Conservation (phyloP, 257 asterid species). For the Eustoma russellianum region DNA sequence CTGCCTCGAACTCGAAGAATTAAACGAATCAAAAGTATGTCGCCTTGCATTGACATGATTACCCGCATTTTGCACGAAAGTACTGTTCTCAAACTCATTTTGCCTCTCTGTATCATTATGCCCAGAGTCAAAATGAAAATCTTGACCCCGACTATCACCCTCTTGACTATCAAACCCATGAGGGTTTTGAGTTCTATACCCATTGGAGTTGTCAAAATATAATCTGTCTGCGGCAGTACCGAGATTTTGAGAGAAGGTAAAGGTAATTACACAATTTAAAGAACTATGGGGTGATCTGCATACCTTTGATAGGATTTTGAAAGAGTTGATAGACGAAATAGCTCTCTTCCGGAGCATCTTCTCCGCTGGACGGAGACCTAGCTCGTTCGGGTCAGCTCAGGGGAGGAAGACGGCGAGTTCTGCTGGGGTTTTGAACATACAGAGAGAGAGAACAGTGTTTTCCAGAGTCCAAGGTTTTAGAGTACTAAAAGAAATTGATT, state of each 20-base stretch:
- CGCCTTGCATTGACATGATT: background rate
- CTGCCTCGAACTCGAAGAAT: background rate
- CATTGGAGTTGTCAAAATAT: conserved; percentile 26
- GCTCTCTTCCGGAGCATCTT: conserved; percentile 47
- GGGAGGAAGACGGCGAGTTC: too few species aligned
- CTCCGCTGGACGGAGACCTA: background rate
- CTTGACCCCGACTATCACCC: conserved; percentile 2
- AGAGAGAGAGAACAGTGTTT: too few species aligned
- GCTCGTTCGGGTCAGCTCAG: conserved; percentile 3
- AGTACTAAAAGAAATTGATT: too few species aligned
- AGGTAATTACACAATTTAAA: conserved; percentile 7
- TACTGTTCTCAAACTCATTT: background rate
- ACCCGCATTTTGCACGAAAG: conserved; percentile 3
- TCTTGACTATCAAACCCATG: conserved; percentile 19
- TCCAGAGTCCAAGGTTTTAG: too few species aligned
- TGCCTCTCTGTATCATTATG: too few species aligned
- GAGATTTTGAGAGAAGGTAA: conserved; percentile 21
- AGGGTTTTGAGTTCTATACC: conserved; percentile 17
- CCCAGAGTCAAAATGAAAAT: background rate
- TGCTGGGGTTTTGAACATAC: too few species aligned
- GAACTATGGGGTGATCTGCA: conserved; percentile 22
- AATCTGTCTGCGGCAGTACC: conserved; percentile 41
- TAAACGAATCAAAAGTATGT: background rate
- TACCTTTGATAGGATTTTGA: conserved; percentile 29
- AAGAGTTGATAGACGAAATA: conserved; percentile 22